Base-by-base conservation (phyloP, 768 basidiomycete species). In the Mycena filopes region DNA sequence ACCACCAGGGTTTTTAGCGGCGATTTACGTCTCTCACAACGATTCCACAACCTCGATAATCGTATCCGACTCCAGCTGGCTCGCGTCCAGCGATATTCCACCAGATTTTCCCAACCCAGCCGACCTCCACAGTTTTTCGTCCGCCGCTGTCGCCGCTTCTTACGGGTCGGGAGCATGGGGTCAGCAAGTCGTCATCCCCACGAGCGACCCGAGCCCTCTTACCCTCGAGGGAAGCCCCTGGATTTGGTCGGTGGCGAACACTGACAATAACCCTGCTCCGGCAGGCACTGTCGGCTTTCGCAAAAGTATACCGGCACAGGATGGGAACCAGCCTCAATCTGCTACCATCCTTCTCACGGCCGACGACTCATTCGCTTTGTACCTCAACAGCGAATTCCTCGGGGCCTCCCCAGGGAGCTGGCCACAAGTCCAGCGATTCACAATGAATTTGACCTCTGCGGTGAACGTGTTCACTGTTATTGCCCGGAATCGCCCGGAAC, bases 121-220 rank as follows among this genome's bases (percentile, higher is more conserved):
- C 23, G 25, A 61, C 29, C 33, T 12, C 8, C 45, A 59, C 1
- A 20, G 10, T 2, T 66, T 66, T 40, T 7, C 20, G 6, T 7
- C 45, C 18, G 65, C 65, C 1, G 15, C 53, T 6, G 55, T 50
- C 10, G 59, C 42, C n/a, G 54, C 59, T 0, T n/a, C 43, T 10
- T 60, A 29, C 18, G 65, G 65, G 31, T 55, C 48, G 11, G 65
- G 59, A n/a, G 23, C 65, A 18, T 66, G 60, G 65, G 60, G 60
- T 5, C 46, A 18, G 5, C 28, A 21, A 18, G 54, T 55, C 3
- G 40, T 41, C 5, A 4, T 57, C 2, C n/a, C 55, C 9, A 4
- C 53, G 28, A 29, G 60, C 6, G 54, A 55, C 23, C 54, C 54
- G 5, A 36, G n/a, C 29, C 33, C 48, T 2, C 47, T 26, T 18